A percentile compares a stretch with the other conserved stretches of the same genome.
phyloP scores from a whole-genome alignment of 768 basidiomycete species.

The Lactarius tabidus region DNA sequence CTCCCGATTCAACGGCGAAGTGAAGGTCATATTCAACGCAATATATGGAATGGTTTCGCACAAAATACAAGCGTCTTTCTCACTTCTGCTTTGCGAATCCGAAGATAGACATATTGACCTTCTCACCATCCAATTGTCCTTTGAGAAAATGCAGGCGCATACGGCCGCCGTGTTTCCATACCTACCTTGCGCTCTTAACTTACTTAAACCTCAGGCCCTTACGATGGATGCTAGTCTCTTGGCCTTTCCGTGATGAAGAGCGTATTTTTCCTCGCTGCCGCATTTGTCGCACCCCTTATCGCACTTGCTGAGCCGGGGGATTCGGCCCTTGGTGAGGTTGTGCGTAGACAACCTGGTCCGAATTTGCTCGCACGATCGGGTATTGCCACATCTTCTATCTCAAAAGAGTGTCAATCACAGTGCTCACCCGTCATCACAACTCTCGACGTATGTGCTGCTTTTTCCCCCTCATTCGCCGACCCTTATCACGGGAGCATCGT shows the following conservation, averaged over 20 bases:
- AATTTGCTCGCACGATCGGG: background rate
- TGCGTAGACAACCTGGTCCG: background rate
- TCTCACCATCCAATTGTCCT: background rate
- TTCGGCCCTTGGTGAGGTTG: background rate
- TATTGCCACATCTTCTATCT: background rate
- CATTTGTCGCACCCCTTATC: background rate
- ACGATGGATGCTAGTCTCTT: background rate
- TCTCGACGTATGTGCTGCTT: background rate
- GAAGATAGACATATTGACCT: background rate
- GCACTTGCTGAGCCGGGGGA: background rate
- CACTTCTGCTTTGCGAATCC: background rate
- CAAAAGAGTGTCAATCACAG: background rate
- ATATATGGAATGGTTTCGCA: background rate
- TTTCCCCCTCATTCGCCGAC: background rate
- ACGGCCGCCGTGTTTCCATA: background rate
- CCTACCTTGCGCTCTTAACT: background rate
- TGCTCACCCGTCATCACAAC: conserved; percentile 8
- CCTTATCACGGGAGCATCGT: background rate
- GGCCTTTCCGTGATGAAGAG: background rate
- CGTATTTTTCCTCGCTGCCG: background rate
- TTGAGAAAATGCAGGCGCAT: background rate
- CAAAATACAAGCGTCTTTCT: background rate
- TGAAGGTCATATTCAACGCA: background rate
- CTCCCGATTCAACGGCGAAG: background rate
- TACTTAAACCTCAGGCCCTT: background rate